Conservation (phyloP, 139 green algal species). For the Astrephomene gubernaculifera region DNA sequence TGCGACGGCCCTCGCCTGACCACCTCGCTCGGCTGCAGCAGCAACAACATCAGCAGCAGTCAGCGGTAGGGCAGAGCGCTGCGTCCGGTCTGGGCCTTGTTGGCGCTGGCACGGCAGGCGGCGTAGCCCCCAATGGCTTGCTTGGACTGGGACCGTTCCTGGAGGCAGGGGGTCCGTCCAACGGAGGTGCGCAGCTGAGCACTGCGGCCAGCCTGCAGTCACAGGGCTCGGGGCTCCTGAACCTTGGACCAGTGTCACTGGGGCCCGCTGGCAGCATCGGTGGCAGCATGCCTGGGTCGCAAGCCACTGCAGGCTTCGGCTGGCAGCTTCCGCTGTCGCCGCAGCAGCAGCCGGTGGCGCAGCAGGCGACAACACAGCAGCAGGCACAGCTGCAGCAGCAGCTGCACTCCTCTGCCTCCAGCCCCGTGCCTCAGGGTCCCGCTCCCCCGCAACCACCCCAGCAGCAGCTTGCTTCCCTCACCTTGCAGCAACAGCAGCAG, state of each 20-base stretch:
- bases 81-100: not conserved
- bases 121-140: not conserved
- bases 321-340: slow-evolving; percentile 39
- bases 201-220: slow-evolving; percentile 16
- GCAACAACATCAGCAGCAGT: not conserved
- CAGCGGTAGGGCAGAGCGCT: not conserved
- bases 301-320: slow-evolving; percentile 34
- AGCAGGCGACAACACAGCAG: not conserved
- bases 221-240: slow-evolving; percentile 12
- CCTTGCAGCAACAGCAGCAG: slow-evolving; percentile 1
- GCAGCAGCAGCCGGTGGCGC: slow-evolving; percentile 4
- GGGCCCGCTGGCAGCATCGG: not conserved
- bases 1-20: slow-evolving; percentile 29
- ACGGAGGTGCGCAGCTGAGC: not conserved
- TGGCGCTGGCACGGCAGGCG: not conserved
- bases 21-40: not conserved
- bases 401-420: not conserved
- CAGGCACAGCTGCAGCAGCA: slow-evolving; percentile 13
- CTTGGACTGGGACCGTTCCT: not conserved
- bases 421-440: not conserved
- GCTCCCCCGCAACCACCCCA: not conserved
- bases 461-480: not conserved
- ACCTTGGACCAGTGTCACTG: not conserved
- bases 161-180: not conserved
- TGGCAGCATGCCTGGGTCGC: not conserved